Evolutionary conservation across 164 flowering plant species (phyloP).

Genomic region (Taxillus chinensis): DNA sequence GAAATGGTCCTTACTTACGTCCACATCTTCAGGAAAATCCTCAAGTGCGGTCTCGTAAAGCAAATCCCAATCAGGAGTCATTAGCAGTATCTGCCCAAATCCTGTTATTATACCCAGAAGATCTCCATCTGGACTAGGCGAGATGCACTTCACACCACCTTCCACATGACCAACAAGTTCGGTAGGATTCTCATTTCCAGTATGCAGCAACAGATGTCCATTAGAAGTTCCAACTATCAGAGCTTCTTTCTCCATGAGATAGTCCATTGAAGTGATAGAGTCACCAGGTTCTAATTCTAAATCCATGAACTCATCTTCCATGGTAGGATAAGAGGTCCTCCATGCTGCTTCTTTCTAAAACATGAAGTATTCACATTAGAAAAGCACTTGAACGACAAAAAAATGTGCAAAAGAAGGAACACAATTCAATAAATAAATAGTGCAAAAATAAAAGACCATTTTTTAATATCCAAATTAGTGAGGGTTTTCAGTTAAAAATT

Average conservation of each 20-base stretch:
- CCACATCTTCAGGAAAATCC: constrained; percentile 42
- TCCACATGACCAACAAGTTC: constrained; percentile 88
- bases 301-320: constrained; percentile 35
- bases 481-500: too few species aligned
- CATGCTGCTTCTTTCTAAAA: constrained; percentile 33
- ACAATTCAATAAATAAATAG: too few species aligned
- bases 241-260: constrained; percentile 92
- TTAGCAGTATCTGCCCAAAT: constrained; percentile 65
- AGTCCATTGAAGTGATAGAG: constrained; percentile 54
- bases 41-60: constrained; percentile 60
- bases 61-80: constrained; percentile 97
- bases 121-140: constrained; percentile 97
- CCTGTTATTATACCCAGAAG: constrained; percentile 69
- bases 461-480: too few species aligned
- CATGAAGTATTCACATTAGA: constrained; percentile 1
- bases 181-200: constrained; percentile 39
- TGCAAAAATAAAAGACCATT: too few species aligned
- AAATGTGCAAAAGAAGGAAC: too few species aligned
- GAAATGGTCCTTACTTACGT: constrained; percentile 58
- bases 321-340: constrained; percentile 15
- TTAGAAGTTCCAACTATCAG: constrained; percentile 60
- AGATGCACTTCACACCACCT: constrained; percentile 73
- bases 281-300: constrained; percentile 81
- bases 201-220: constrained; percentile 56
- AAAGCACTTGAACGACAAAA: background rate